Evolutionary conservation across 257 asterid species (phyloP).

Genomic region (Fraxinus cuspidata): DNA sequence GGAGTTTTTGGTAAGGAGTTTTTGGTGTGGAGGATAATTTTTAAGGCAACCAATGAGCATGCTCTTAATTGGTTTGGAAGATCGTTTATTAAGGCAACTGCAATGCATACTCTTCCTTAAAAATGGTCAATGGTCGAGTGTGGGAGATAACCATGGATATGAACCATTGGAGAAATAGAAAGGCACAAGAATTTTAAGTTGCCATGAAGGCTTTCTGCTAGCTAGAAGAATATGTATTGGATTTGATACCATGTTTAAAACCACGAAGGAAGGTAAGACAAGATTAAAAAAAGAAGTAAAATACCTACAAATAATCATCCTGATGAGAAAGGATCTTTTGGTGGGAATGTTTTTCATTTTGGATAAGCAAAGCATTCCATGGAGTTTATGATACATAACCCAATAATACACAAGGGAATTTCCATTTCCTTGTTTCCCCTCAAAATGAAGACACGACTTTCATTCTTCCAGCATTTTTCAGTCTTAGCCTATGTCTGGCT

Average conservation of each 20-base stretch:
- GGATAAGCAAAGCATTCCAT: background rate
- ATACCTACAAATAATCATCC: background rate
- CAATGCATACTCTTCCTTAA: background rate
- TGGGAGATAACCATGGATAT: background rate
- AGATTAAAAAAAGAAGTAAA: background rate
- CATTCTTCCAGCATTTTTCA: background rate
- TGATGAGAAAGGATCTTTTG: background rate
- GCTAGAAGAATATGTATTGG: background rate
- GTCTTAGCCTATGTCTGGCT: too few species aligned
- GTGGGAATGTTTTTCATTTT: background rate
- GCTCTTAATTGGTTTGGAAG: background rate
- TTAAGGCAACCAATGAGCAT: too few species aligned
- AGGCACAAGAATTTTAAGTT: background rate
- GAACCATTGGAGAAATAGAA: background rate
- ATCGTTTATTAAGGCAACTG: background rate
- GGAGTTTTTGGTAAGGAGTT: background rate
- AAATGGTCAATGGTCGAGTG: background rate
- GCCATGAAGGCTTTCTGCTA: background rate
- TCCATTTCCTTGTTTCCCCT: background rate
- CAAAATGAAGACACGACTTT: too few species aligned
- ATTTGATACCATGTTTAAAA: background rate
- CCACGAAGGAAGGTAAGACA: background rate
- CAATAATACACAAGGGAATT: too few species aligned
- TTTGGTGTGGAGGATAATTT: too few species aligned
- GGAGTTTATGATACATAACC: background rate